These are phyloP conservation scores for Yarrowia keelungensis DNA, from an alignment of 805 yeast species.

Conservation along the genomic window DNA sequence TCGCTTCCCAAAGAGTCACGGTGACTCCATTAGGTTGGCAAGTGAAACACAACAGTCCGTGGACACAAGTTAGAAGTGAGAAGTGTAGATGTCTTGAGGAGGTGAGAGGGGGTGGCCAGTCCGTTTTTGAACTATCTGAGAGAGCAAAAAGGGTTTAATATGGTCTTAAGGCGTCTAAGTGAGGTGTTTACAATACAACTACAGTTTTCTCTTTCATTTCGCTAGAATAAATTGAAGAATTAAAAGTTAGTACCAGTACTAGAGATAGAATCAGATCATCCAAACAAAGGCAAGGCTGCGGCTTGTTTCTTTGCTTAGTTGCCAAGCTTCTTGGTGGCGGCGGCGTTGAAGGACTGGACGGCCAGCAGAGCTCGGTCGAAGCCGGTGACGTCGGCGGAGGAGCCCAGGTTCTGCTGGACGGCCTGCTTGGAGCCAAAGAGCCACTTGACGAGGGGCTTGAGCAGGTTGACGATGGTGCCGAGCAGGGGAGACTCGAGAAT, in stretches of 20 bases:
- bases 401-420: constrained; percentile 29
- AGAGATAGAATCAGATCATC: constrained; percentile 2
- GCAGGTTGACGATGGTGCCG: constrained; percentile 32
- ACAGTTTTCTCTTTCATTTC: no score
- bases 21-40: no score
- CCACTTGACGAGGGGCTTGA: constrained; percentile 35
- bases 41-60: no score
- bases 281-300: constrained; percentile 22
- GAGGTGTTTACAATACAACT: no score
- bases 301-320: constrained; percentile 28
- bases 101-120: no score
- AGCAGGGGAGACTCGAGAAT: constrained; percentile 33
- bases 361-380: constrained; percentile 36
- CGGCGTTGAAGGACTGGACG: constrained; percentile 32
- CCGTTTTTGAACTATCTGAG: no score
- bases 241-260: constrained; percentile 30
- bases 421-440: constrained; percentile 28
- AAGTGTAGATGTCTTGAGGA: no score
- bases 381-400: constrained; percentile 14
- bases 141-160: no score
- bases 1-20: no score
- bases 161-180: no score
- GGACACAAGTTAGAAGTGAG: no score
- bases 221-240: background rate
- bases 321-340: constrained; percentile 30